Base-by-base conservation (phyloP, 164 flowering plant genomes). In the Magnolia kwangsiensis region DNA sequence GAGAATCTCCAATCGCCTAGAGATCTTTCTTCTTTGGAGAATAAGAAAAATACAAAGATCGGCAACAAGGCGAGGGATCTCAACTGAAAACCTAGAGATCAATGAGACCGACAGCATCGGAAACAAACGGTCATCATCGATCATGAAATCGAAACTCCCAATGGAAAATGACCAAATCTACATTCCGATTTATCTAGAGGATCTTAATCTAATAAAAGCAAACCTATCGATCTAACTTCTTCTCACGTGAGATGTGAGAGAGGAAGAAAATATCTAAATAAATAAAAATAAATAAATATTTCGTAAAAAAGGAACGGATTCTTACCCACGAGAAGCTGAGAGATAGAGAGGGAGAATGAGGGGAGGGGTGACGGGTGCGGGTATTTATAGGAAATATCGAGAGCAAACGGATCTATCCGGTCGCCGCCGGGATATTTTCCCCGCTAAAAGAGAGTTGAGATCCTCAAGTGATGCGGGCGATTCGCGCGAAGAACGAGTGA, bases 341-440 rank as follows among this genome's bases (percentile, higher is more conserved):
- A 67, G 74, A 51, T 65, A 66, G 79, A 75, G 51, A 16, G 82
- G 72, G 66, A 75, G 76, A 75, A 83, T 78, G 84, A 76, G 80
- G 76, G 75, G 50, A 78, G 84, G 63, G 81, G 70, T 24, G 69
- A 72, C 77, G 75, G 82, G 78, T 51, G 76, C 59, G 87, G 84
- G 81, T 87, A 83, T 89, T 82, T 89, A 89, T 87, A 87, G 90
- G 86, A 86, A 85, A 82, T 83, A 78, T 81, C 85, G 86, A 82
- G 69, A 31, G 51, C 79, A 72, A 67, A 63, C 51, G n/a, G 13
- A 73, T 74, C 69, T 80, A 77, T 74, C 88, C 88, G 89, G 64
- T 69, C 64, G 82, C 31, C 45, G 82, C 27, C 59, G 70, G 67
- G 45, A 21, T 10, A 23, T 9, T 50, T 74, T 65, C 9, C 76